Conservation (phyloP, 2,329 filamentous ascomycete genomes). For the Ceratocystis albifundus region DNA sequence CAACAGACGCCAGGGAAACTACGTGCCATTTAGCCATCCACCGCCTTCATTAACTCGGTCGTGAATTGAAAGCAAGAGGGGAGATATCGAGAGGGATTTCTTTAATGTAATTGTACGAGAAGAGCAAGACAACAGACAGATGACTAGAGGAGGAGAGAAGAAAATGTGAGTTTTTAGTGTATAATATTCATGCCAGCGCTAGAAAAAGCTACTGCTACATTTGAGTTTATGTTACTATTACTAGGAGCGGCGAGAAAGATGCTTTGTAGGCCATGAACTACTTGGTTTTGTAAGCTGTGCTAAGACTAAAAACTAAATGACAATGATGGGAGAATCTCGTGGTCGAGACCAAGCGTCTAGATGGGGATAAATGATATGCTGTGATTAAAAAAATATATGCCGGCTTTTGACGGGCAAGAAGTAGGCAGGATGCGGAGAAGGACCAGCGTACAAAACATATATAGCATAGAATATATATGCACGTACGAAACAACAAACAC, state of each 20-base stretch:
- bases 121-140: neutral
- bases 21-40: neutral
- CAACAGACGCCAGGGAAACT: conserved; percentile 1
- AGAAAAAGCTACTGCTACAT: neutral
- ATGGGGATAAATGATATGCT: neutral
- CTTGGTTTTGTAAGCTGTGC: neutral
- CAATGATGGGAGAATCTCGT: neutral
- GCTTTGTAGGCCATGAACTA: neutral
- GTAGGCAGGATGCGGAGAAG: neutral
- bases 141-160: neutral
- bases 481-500: neutral
- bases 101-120: neutral
- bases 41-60: neutral
- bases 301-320: neutral
- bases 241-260: neutral
- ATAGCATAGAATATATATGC: no score
- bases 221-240: neutral
- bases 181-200: conserved; percentile 8
- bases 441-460: neutral
- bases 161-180: conserved; percentile 14
- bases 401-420: neutral
- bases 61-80: neutral
- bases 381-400: neutral
- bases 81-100: neutral
- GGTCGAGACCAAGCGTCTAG: neutral